Conservation (phyloP, 306 rosid species). For the Hippophae tibetana region DNA sequence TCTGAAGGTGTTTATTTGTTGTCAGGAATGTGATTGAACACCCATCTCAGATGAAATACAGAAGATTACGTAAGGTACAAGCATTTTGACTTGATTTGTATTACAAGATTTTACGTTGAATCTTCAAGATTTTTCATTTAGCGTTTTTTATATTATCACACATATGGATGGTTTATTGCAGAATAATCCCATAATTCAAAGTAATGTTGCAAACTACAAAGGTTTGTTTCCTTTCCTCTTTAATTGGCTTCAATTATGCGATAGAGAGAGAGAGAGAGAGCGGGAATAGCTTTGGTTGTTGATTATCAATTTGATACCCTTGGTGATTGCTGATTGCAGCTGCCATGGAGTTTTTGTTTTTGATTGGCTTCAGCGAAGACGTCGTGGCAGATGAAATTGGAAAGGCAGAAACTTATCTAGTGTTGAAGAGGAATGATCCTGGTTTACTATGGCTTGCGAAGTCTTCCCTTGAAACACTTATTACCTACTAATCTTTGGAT, state of each 20-base stretch:
- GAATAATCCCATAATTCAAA: conserved; percentile 69
- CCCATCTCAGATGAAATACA: conserved; percentile 65
- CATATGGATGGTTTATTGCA: conserved; percentile 33
- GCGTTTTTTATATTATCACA: background rate
- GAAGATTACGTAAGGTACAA: conserved; percentile 68
- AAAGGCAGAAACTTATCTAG: conserved; percentile 57
- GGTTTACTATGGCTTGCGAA: conserved; percentile 94
- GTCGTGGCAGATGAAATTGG: conserved; percentile 52
- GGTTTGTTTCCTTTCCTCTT: conserved; percentile 37
- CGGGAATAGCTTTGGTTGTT: too few relatives aligned
- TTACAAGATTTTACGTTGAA: background rate
- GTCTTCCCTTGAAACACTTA: conserved; percentile 60
- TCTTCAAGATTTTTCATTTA: conserved; percentile 2
- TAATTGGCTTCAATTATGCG: background rate
- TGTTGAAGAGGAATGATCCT: conserved; percentile 83
- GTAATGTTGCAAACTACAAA: conserved; percentile 50
- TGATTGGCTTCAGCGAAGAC: conserved; percentile 73
- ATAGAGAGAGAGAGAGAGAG: too few relatives aligned
- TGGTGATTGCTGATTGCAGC: conserved; percentile 30
- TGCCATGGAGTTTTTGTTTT: conserved; percentile 63
- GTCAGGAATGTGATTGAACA: conserved; percentile 73
- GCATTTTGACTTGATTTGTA: background rate
- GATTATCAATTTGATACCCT: too few relatives aligned
- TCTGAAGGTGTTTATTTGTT: too few relatives aligned
- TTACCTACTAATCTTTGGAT: conserved; percentile 23